Percentiles rank a stretch among this genome's conserved stretches.
phyloP scores from a whole-genome alignment of 257 asterid genomes.

The Rhazya stricta region DNA sequence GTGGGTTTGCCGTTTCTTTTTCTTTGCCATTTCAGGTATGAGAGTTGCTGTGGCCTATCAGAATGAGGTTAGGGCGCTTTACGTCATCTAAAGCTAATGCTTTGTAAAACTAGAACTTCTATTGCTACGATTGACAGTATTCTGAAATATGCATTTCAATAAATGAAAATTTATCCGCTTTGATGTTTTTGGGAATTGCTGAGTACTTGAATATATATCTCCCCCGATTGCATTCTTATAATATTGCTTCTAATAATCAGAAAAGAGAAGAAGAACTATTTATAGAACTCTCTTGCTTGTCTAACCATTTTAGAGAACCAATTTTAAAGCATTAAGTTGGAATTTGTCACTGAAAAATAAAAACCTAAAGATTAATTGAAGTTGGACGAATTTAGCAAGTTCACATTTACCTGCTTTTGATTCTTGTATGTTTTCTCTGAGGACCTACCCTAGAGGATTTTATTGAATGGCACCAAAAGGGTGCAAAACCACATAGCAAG shows the following conservation, averaged over 20 bases:
- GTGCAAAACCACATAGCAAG: neutral
- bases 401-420: neutral
- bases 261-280: neutral
- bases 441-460: neutral
- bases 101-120: neutral
- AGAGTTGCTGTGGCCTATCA: constrained; percentile 84
- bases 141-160: neutral
- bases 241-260: neutral
- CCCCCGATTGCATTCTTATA: neutral
- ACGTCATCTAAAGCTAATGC: neutral
- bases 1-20: neutral
- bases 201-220: neutral
- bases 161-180: neutral
- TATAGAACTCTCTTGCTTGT: neutral
- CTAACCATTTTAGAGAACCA: neutral
- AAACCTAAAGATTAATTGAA: neutral
- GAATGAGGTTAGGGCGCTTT: constrained; percentile 60
- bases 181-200: neutral
- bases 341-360: neutral
- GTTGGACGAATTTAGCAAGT: neutral
- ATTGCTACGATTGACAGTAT: neutral
- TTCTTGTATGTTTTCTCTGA: neutral
- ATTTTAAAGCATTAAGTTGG: neutral
- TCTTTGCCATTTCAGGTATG: constrained; percentile 49
- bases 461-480: neutral